phyloP scores from a whole-genome alignment of 2,329 filamentous ascomycete species.

The Pseudogymnoascus verrucosus region DNA sequence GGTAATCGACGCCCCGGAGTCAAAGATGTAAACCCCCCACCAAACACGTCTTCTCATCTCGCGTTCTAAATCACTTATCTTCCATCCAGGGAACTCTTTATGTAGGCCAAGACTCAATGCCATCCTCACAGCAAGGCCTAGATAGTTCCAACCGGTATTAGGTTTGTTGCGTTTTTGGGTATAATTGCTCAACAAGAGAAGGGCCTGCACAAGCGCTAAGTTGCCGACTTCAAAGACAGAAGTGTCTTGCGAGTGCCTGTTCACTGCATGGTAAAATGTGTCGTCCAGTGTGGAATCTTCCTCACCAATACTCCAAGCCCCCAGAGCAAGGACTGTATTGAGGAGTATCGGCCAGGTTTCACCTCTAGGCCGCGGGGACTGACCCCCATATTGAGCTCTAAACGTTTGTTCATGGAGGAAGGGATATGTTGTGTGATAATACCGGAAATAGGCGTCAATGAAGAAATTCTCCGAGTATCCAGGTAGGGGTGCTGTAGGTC shows the following conservation, averaged over 20 bases:
- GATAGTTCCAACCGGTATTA: constrained; percentile 45
- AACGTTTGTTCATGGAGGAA: constrained; percentile 19
- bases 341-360: constrained; percentile 29
- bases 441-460: constrained; percentile 17
- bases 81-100: constrained; percentile 32
- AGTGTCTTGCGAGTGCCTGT: constrained; percentile 24
- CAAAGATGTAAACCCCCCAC: constrained; percentile 38
- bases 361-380: constrained; percentile 17
- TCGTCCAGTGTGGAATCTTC: constrained; percentile 24
- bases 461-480: constrained; percentile 9
- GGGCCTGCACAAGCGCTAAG: constrained; percentile 26
- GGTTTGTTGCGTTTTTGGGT: constrained; percentile 40
- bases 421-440: constrained; percentile 17
- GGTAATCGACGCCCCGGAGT: constrained; percentile 39
- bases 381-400: constrained; percentile 13
- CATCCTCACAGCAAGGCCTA: constrained; percentile 43
- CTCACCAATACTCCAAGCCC: constrained; percentile 28
- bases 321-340: constrained; percentile 31
- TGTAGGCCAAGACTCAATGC: constrained; percentile 43
- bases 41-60: constrained; percentile 35
- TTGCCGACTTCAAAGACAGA: constrained; percentile 29
- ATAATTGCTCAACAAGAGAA: constrained; percentile 32
- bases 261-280: constrained; percentile 25
- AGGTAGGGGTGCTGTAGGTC: not conserved
- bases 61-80: constrained; percentile 34